Evolutionary conservation across 1,284 basidiomycete genomes (phyloP).

Genomic region (Afroboletus lepidellus): DNA sequence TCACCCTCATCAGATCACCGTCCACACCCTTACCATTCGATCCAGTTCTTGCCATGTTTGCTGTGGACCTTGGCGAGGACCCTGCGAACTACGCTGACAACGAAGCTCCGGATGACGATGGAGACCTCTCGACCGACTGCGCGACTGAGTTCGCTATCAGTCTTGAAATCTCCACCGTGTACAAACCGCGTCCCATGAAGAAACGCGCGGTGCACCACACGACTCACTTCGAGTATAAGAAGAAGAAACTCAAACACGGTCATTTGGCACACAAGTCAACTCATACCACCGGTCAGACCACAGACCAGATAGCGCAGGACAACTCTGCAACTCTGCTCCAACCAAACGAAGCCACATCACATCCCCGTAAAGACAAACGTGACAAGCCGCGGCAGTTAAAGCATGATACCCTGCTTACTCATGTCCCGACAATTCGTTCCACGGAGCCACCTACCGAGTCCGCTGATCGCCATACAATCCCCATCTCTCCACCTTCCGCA

Average conservation of each 20-base stretch:
- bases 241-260: slow-evolving; percentile 15
- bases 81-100: slow-evolving; percentile 19
- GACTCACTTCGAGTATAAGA: slow-evolving; percentile 1
- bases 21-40: slow-evolving; percentile 11
- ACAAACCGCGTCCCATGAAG: slow-evolving; percentile 65
- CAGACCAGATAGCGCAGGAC: not conserved
- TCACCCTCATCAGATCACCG: not conserved
- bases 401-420: slow-evolving; percentile 30
- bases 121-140: slow-evolving; percentile 10
- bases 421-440: slow-evolving; percentile 13
- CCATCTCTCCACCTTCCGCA: slow-evolving; percentile 12
- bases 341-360: slow-evolving; percentile 34
- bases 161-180: slow-evolving; percentile 67
- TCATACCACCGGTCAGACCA: not conserved
- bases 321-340: not conserved
- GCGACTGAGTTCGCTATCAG: slow-evolving; percentile 41
- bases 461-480: slow-evolving; percentile 11
- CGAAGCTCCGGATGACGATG: slow-evolving; percentile 20
- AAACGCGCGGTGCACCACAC: slow-evolving; percentile 32
- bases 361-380: slow-evolving; percentile 45
- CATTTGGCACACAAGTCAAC: slow-evolving; percentile 8
- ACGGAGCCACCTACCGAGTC: slow-evolving; percentile 8
- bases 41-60: slow-evolving; percentile 39
- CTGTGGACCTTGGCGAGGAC: slow-evolving; percentile 49
- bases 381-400: slow-evolving; percentile 48